Evolutionary conservation across 139 green algal species (phyloP).

Genomic region (Chlorella sp.): DNA sequence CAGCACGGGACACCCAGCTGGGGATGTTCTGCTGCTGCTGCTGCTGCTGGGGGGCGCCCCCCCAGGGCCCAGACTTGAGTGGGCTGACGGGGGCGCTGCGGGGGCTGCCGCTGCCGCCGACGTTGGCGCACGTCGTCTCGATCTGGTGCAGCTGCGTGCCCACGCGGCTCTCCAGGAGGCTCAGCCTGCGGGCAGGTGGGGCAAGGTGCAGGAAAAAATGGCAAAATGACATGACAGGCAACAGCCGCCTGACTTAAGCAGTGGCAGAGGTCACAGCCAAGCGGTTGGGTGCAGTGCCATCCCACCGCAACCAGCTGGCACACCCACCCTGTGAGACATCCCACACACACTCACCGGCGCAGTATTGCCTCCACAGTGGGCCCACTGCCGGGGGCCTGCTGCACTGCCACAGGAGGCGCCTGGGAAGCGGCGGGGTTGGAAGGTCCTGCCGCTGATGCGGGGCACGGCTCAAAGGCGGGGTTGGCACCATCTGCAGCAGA

Average conservation of each 20-base stretch:
- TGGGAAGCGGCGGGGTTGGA: no score
- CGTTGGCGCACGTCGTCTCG: background rate
- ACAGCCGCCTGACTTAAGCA: background rate
- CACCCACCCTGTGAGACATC: background rate
- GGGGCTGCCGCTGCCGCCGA: background rate
- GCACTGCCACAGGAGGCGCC: background rate
- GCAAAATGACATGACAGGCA: background rate
- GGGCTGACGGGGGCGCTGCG: slow-evolving; percentile 12
- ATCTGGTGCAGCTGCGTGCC: slow-evolving; percentile 3
- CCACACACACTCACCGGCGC: background rate
- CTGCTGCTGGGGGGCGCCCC: background rate
- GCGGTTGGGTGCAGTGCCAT: background rate
- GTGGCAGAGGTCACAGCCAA: no score
- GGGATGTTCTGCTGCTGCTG: background rate
- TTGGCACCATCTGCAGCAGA: background rate
- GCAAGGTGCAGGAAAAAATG: background rate
- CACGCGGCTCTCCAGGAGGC: slow-evolving; percentile 17
- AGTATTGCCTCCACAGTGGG: background rate
- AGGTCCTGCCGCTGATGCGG: no score
- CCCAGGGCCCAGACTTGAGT: background rate
- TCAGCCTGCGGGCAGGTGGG: background rate
- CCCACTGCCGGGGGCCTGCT: background rate
- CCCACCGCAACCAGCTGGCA: no score
- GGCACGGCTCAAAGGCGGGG: background rate
- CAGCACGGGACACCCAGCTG: background rate